phyloP scores from a whole-genome alignment of 2,329 filamentous ascomycete species.

The Aaosphaeria pasadenensis region DNA sequence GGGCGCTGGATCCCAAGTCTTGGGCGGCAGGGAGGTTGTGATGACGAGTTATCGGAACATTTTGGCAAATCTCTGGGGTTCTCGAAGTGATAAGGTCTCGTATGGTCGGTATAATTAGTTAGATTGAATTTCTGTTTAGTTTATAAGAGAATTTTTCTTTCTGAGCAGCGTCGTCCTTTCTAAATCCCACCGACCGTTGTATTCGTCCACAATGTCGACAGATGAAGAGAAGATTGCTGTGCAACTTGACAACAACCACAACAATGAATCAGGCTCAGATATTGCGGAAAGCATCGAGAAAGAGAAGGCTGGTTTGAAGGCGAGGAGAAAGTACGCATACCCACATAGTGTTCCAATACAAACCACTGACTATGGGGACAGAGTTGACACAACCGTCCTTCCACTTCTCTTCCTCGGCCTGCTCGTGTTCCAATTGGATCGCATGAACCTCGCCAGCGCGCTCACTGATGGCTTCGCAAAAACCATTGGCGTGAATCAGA shows the following conservation, averaged over 20 bases:
- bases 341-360: neutral
- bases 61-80: neutral
- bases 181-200: too few species aligned
- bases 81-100: too few species aligned
- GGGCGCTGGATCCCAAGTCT: neutral
- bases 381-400: constrained; percentile 48
- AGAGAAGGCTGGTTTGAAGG: constrained; percentile 9
- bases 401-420: constrained; percentile 50
- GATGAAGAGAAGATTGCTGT: constrained; percentile 10
- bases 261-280: constrained; percentile 6
- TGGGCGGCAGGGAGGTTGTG: neutral
- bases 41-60: neutral
- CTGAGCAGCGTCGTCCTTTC: too few species aligned
- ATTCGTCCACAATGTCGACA: constrained; percentile 3
- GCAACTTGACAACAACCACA: constrained; percentile 1
- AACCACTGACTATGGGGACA: constrained; percentile 12
- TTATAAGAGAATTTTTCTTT: too few species aligned
- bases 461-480: constrained; percentile 48
- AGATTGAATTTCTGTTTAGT: too few species aligned
- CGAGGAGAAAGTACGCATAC: constrained; percentile 15
- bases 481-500: constrained; percentile 43
- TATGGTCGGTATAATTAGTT: too few species aligned
- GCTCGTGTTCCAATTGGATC: constrained; percentile 52
- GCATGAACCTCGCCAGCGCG: constrained; percentile 53
- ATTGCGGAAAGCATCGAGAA: constrained; percentile 1